Evolutionary conservation across 306 rosid species (phyloP), one percentile per base, ranked within the genome.

Genomic region (Trifolium subterraneum): DNA sequence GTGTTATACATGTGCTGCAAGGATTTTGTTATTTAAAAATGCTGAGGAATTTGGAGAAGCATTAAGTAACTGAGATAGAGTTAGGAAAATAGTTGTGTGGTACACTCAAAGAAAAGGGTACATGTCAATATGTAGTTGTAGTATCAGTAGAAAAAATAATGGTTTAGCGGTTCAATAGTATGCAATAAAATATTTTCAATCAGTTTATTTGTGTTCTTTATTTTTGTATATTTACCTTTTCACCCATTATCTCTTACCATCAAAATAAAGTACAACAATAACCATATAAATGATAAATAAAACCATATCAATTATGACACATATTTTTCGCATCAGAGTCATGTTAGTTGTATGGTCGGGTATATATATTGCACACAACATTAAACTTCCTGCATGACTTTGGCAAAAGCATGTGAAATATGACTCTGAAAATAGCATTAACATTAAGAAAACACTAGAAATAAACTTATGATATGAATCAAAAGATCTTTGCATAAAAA

Each of bases 1-100:
- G 70, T 33, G 64, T 67, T 70, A 68, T 33, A 42, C 63, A 61
- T 70, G 67, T 71, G 44, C 64, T 48, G 51, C 73, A 13, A 64
- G 63, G 73, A 68, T 36, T 76, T 80, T 25, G n/a, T 73, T 20
- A 33, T 20, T 55, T 33, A 54, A 68, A 72, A 64, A 8, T 42
- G 7, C 15, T n/a, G 52, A 48, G 51, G 71, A 66, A 71, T 41
- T 72, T 60, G 16, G 51, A 73, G 74, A 72, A 59, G 66, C 52
- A 25, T 64, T 55, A 33, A 56, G 74, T 35, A 79, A 63, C 38
- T 45, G 47, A 20, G 58, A 55, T 20, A 2, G 75, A 12, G 59
- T 48, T 36, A 23, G 55, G 54, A 35, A 68, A 74, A 27, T 36
- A 16, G 71, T 38, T 60, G 15, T 44, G 55, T 2, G 10, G 55